Base-by-base conservation (phyloP, 495 filamentous ascomycete species). In the Lepidopterella palustris region DNA sequence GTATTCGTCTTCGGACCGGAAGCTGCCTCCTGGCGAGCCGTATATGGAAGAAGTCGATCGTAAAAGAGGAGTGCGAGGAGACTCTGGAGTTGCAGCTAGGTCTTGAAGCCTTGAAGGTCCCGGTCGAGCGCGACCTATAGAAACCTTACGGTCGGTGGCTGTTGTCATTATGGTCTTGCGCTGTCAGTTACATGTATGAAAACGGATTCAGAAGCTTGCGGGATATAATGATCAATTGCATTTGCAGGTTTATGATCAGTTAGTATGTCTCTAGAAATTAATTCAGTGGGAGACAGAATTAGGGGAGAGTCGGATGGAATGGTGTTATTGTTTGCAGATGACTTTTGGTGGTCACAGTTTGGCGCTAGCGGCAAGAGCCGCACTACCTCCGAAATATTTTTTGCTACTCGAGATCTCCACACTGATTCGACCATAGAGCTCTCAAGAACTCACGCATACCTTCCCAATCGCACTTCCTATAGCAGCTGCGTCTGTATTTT, bases 1-100 rank as follows among this genome's bases (percentile, higher is more conserved):
- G 62, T 97, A 92, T 67, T 97, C 73, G 15, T 71, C 93, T 68
- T 95, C 87, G 57, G 82, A 82, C 39, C 91, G 88, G 47, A 87
- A 84, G 53, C 83, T 82, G 24, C 85, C 82, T 42, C 80, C 75
- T 0, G 89, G 87, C 0, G 89, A 89, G 8, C 84, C 85, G 65
- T 85, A 89, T 53, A 82, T 78, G 28, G 86, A 83, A 29, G 80
- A 74, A 26, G 83, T 70, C 11, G 76, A 73, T 28, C 85, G 82
- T 24, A 66, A 57, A 23, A 68, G 68, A 0, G 87, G 87, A 5
- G 87, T 88, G 11, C 83, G 83, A 48, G 84, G 80, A 25, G 77
- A 58, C 45, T 67, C 64, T 50, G 60, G 64, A 4, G 60, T 66
- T 26, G 59, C 52, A 49, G 59, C 60, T 11, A 67, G 60, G 54